These are phyloP conservation scores for Porcisia deanei DNA, from an alignment of 208 protist species.

Conservation along the genomic window DNA sequence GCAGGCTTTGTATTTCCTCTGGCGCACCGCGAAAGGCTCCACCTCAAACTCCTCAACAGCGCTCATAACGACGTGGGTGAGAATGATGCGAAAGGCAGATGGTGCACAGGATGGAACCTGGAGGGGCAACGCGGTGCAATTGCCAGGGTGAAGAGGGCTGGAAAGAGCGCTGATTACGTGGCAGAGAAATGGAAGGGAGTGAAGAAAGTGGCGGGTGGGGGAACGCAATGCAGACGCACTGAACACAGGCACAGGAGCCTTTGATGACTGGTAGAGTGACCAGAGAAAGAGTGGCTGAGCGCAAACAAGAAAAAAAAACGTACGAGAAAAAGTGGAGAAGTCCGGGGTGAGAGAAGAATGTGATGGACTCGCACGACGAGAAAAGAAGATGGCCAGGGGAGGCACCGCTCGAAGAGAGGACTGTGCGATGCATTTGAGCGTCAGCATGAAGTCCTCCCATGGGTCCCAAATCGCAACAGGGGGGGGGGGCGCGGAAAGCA, in stretches of 20 bases:
- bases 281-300: not conserved
- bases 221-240: too few relatives aligned
- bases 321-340: not conserved
- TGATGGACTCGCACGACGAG: not conserved
- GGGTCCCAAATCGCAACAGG: not conserved
- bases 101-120: not conserved
- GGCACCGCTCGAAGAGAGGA: not conserved
- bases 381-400: not conserved
- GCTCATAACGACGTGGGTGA: not conserved
- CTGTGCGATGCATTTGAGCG: not conserved
- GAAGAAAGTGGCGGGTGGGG: too few relatives aligned
- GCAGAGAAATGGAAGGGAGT: not conserved
- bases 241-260: not conserved
- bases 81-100: not conserved
- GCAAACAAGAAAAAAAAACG: not conserved
- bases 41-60: slow-evolving; percentile 34
- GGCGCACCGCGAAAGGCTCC: slow-evolving; percentile 35
- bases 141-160: not conserved
- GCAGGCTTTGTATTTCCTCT: slow-evolving; percentile 35
- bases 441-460: not conserved
- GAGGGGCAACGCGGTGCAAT: not conserved
- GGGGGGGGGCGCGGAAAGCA: not conserved
- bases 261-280: not conserved
- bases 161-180: not conserved
- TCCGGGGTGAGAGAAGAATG: not conserved